These are phyloP conservation scores for Volutella citrinella DNA, from an alignment of 2,329 filamentous ascomycete genomes.

Conservation along the genomic window DNA sequence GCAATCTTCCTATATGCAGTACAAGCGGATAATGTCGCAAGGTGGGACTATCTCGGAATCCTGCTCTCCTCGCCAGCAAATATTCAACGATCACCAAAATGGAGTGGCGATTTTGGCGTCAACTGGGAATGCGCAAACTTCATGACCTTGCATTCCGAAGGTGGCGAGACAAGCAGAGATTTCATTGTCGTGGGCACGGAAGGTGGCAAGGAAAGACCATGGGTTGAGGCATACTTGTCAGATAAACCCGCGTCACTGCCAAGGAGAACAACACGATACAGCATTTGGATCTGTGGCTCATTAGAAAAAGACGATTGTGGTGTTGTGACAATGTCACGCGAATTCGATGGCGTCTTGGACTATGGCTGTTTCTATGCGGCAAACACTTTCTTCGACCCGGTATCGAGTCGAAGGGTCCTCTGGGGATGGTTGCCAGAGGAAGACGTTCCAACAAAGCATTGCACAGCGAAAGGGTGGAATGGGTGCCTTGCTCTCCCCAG, in stretches of 20 bases:
- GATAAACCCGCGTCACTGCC: no score
- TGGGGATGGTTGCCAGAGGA: conserved; percentile 50
- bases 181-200: conserved; percentile 44
- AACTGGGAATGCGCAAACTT: conserved; percentile 50
- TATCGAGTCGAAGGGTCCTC: conserved; percentile 34
- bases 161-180: conserved; percentile 20
- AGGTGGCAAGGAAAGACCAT: conserved; percentile 24
- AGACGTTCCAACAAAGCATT: conserved; percentile 37
- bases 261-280: no score
- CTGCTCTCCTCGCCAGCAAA: conserved; percentile 37
- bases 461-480: conserved; percentile 45
- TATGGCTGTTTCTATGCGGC: conserved; percentile 37
- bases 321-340: conserved; percentile 4
- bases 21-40: conserved; percentile 31
- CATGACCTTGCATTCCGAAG: conserved; percentile 32
- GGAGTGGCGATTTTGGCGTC: conserved; percentile 45
- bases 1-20: conserved; percentile 45
- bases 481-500: conserved; percentile 43
- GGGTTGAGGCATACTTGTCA: conserved; percentile 2
- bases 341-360: conserved; percentile 14
- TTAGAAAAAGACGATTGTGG: no score
- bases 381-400: conserved; percentile 44
- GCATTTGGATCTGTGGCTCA: no score
- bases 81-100: conserved; percentile 34
- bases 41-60: conserved; percentile 42